Conservation (phyloP, 1,284 basidiomycete genomes). For the Cerrena zonata region DNA sequence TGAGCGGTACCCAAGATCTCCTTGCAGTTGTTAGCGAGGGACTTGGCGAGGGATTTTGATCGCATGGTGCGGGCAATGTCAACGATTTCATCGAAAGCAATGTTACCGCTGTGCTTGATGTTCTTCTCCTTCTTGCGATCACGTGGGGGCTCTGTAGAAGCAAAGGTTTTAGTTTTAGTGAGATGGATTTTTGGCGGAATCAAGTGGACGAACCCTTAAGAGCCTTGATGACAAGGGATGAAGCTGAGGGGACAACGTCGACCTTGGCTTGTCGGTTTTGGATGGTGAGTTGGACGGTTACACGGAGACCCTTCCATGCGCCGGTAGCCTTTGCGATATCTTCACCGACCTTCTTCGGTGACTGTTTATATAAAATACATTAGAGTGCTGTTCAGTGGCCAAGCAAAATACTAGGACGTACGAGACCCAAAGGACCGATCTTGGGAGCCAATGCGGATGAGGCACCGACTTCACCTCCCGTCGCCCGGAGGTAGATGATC, state of each 20-base stretch:
- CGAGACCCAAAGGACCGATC: conserved; percentile 99
- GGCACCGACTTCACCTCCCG: conserved; percentile 99
- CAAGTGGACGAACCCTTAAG: conserved; percentile 73
- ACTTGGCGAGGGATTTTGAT: conserved; percentile 91
- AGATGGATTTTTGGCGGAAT: not conserved
- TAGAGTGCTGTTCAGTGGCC: conserved; percentile 4
- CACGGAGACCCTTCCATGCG: conserved; percentile 99
- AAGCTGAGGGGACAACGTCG: conserved; percentile 95
- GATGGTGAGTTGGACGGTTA: conserved; percentile 98
- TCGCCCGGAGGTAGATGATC: conserved; percentile 99
- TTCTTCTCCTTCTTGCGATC: conserved; percentile 99
- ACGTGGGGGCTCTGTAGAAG: conserved; percentile 84
- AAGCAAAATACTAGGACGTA: conserved; percentile 41
- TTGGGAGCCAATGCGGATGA: conserved; percentile 98
- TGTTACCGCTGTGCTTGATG: conserved; percentile 96
- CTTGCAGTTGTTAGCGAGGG: conserved; percentile 85
- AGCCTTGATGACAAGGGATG: conserved; percentile 95
- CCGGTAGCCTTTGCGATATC: conserved; percentile 99
- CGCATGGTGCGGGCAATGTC: conserved; percentile 96
- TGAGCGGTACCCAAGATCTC: conserved; percentile 93
- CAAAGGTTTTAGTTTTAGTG: not conserved
- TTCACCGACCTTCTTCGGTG: conserved; percentile 99
- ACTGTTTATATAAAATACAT: conserved; percentile 45
- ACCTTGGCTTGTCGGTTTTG: conserved; percentile 99
- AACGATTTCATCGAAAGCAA: conserved; percentile 90